Evolutionary conservation across 2,329 filamentous ascomycete species (phyloP).

Genomic region (Penicillium frequentans): DNA sequence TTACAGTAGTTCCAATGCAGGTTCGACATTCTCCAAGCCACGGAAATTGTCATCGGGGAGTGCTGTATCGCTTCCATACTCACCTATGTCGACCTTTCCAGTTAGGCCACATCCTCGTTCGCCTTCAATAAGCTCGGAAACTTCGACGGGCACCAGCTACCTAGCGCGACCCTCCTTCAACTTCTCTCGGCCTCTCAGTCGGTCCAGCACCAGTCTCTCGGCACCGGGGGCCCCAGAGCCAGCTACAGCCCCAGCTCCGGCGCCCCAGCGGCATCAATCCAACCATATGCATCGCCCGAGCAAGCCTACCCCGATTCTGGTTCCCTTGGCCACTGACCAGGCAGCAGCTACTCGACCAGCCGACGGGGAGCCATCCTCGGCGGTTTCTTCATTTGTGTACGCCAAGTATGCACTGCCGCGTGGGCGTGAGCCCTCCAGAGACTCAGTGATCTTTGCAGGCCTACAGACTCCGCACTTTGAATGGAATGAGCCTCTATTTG

Average conservation of each 20-base stretch:
- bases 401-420: slow-evolving; percentile 81
- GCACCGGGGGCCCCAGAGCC: slow-evolving; percentile 33
- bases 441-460: slow-evolving; percentile 61
- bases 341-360: slow-evolving; percentile 9
- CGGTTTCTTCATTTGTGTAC: slow-evolving; percentile 77
- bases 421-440: slow-evolving; percentile 73
- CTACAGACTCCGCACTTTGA: slow-evolving; percentile 57
- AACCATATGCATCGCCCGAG: slow-evolving; percentile 26
- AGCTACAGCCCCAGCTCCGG: slow-evolving; percentile 21
- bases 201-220: slow-evolving; percentile 44
- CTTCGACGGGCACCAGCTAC: slow-evolving; percentile 57
- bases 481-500: slow-evolving; percentile 61
- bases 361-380: slow-evolving; percentile 38
- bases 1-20: slow-evolving; percentile 57
- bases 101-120: slow-evolving; percentile 68
- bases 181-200: slow-evolving; percentile 86
- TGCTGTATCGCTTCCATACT: slow-evolving; percentile 59
- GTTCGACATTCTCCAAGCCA: slow-evolving; percentile 64
- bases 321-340: slow-evolving; percentile 26
- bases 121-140: slow-evolving; percentile 81
- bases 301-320: slow-evolving; percentile 35
- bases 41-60: slow-evolving; percentile 77
- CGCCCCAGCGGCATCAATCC: slow-evolving; percentile 10
- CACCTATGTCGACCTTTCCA: slow-evolving; percentile 62
- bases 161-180: slow-evolving; percentile 80